Evolutionary conservation across 176 grass and related monocot genomes (phyloP).

Genomic region (Carex myosuroides): DNA sequence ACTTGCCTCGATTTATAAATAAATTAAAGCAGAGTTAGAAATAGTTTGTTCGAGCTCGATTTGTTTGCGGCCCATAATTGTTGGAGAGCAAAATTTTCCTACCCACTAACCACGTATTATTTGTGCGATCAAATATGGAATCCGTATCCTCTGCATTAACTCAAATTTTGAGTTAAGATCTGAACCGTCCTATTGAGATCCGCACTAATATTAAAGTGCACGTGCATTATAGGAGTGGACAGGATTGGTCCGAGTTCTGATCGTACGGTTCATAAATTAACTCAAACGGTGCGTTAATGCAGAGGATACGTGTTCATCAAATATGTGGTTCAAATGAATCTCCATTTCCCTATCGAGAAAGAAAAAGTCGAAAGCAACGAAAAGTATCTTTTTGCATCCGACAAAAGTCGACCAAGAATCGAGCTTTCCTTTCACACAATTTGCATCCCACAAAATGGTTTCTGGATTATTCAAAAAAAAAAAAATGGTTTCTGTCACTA

Average conservation of each 20-base stretch:
- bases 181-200: too few relatives aligned
- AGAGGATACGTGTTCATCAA: too few relatives aligned
- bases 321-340: background rate
- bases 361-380: background rate
- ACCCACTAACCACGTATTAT: background rate
- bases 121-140: background rate
- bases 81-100: background rate
- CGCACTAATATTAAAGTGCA: too few relatives aligned
- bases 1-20: too few relatives aligned
- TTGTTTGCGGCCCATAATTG: background rate
- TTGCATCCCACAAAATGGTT: background rate
- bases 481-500: background rate
- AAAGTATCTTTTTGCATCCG: background rate
- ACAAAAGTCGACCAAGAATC: background rate
- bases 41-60: too few relatives aligned
- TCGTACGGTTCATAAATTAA: too few relatives aligned
- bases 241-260: too few relatives aligned
- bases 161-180: too few relatives aligned
- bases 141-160: too few relatives aligned
- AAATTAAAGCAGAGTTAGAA: background rate
- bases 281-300: too few relatives aligned
- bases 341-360: background rate
- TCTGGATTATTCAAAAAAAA: too few relatives aligned
- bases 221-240: too few relatives aligned
- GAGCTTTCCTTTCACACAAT: background rate